Percentiles rank a stretch among this genome's conserved stretches.
These are phyloP conservation scores for Brasenia schreberi DNA, from an alignment of 164 flowering plant genomes.

Conservation along the genomic window DNA sequence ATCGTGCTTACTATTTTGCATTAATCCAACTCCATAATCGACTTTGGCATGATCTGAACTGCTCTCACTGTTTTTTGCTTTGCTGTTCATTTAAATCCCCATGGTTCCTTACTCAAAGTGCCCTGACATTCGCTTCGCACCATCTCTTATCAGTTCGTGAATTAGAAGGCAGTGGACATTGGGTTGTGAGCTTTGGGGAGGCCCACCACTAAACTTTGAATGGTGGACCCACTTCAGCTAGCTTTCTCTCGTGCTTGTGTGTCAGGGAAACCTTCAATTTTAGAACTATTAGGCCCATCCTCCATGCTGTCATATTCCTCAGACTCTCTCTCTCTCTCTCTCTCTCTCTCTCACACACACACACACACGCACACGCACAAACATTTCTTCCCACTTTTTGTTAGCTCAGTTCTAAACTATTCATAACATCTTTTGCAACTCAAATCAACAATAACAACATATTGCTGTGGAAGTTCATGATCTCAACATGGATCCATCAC, in stretches of 20 bases:
- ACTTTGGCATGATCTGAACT: neutral
- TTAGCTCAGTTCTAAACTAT: too few species aligned
- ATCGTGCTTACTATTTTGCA: too few species aligned
- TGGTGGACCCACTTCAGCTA: neutral
- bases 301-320: neutral
- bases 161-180: neutral
- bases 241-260: neutral
- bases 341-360: too few species aligned
- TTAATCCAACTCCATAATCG: too few species aligned
- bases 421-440: too few species aligned
- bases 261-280: neutral
- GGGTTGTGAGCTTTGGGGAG: neutral
- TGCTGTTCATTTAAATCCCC: neutral
- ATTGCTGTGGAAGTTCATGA: too few species aligned
- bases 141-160: neutral
- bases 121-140: neutral
- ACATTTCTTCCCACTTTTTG: too few species aligned
- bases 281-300: neutral
- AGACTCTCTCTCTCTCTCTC: neutral
- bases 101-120: neutral
- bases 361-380: too few species aligned
- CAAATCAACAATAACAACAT: too few species aligned
- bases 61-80: neutral
- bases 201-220: neutral
- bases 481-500: too few species aligned